Evolutionary conservation across 2,329 filamentous ascomycete species (phyloP), one percentile per base, ranked within the genome.

Genomic region (Trichoderma aggressivum): DNA sequence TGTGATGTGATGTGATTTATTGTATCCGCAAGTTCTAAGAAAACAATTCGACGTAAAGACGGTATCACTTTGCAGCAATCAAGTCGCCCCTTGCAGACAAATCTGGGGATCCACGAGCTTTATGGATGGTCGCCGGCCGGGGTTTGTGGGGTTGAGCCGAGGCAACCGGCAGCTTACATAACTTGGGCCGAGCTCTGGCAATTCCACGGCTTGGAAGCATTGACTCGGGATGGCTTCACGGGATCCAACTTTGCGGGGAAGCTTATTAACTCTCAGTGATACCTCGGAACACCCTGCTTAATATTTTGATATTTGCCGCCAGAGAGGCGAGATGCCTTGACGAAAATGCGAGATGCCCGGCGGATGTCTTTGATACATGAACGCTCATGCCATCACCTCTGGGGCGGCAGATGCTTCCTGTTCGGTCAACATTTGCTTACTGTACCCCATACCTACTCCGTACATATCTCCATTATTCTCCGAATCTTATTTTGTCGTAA

Each of bases 1-100:
- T 86, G 81, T 72, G 16, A 53, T 24, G 16, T 43, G 64, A 18
- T 14, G 12, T 14, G 14, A 11, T 12, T 34, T 47, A 67, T 59
- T 55, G 53, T 47, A 67, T 59, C 64, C 59, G 53, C 53, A n/a
- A 30, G 55, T 61, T 28, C 30, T 26, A 24, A 24, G 50, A 53
- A 53, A 30, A 47, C 56, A 56, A 36, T 63, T 58, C 61, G 59
- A 62, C 30, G 32, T 18, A 66, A 10, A 14, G 50, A 26, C 32
- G 24, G 21, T 55, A 39, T 58, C 63, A 34, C 34, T 30, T 39
- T 58, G 61, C 39, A 63, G 26, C 18, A 63, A 50, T 10, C n/a
- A 53, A 34, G 30, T 39, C 30, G 61, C 34, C 28, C 47, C 36
- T 47, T 58, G 58, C 53, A 24, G 24, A 58, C 32, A 61, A 61